Conservation (phyloP, 1,139 yeast genomes). For the Geotrichum restrictum region DNA sequence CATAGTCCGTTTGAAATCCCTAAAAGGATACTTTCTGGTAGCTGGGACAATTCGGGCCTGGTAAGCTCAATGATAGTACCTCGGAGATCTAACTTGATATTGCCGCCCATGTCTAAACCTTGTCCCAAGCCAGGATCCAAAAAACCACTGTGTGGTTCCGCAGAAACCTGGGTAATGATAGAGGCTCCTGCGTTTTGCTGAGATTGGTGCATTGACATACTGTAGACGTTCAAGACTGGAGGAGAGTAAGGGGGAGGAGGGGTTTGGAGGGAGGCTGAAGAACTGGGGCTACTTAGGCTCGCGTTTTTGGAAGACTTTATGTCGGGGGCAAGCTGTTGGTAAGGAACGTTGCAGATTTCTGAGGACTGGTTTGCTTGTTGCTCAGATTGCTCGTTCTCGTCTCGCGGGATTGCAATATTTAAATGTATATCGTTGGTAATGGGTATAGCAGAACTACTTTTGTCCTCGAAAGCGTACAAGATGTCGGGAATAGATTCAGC, state of each 20-base stretch:
- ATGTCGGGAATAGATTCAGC: not conserved
- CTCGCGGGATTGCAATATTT: slow-evolving; percentile 1
- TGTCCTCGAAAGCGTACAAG: not conserved
- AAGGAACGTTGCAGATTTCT: slow-evolving; percentile 1
- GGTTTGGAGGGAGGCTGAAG: slow-evolving; percentile 10
- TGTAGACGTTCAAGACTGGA: slow-evolving; percentile 26
- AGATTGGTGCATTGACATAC: slow-evolving; percentile 31
- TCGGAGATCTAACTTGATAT: slow-evolving; percentile 52
- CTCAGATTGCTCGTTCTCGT: not conserved
- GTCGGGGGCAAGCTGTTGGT: not conserved
- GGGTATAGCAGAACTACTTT: slow-evolving; percentile 2
- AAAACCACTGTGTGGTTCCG: slow-evolving; percentile 20
- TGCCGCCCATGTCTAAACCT: slow-evolving; percentile 10
- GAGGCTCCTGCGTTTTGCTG: slow-evolving; percentile 22
- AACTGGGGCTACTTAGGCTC: not conserved
- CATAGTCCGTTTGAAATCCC: slow-evolving; percentile 86
- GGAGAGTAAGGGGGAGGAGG: slow-evolving; percentile 37
- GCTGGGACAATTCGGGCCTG: slow-evolving; percentile 80
- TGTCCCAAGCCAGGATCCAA: slow-evolving; percentile 10
- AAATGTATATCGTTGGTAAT: no score
- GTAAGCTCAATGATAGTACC: slow-evolving; percentile 66
- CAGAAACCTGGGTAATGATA: slow-evolving; percentile 37
- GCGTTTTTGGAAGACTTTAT: not conserved
- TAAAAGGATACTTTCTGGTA: slow-evolving; percentile 85
- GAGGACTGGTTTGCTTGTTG: not conserved